Evolutionary conservation across 2,329 filamentous ascomycete species (phyloP).

Genomic region (Phyllosticta paracitricarpa): DNA sequence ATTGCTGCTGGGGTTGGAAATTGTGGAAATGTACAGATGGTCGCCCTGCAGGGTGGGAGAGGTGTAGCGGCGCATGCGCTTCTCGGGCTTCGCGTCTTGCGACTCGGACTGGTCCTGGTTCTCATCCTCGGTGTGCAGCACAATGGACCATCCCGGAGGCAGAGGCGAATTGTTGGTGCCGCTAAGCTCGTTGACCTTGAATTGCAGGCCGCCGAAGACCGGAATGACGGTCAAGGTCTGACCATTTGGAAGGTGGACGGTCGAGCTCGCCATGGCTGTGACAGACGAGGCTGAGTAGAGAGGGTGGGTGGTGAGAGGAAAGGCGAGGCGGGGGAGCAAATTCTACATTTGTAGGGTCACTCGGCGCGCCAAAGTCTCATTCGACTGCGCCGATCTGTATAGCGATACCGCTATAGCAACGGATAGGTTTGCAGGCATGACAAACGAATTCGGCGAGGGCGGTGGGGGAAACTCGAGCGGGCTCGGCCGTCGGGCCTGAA

Average conservation of each 20-base stretch:
- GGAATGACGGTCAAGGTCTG: slow-evolving; percentile 71
- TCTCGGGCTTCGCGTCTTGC: slow-evolving; percentile 16
- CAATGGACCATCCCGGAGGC: slow-evolving; percentile 82
- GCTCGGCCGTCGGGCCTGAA: neutral
- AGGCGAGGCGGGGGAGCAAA: neutral
- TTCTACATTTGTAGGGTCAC: neutral
- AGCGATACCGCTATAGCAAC: neutral
- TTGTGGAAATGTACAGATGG: slow-evolving; percentile 81
- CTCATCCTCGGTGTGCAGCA: slow-evolving; percentile 59
- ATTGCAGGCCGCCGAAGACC: slow-evolving; percentile 84
- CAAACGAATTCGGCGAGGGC: neutral
- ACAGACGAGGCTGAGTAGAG: neutral
- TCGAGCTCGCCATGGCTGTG: slow-evolving; percentile 31
- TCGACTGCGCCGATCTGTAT: neutral
- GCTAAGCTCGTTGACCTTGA: slow-evolving; percentile 71
- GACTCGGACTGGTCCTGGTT: slow-evolving; percentile 17
- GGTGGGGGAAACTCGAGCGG: neutral
- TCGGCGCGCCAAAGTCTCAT: neutral
- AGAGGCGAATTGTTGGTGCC: slow-evolving; percentile 55
- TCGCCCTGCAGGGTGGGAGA: slow-evolving; percentile 69
- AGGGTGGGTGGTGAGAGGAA: neutral
- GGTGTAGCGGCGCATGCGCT: slow-evolving; percentile 54
- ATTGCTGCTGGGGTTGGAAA: slow-evolving; percentile 68
- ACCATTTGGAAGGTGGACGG: slow-evolving; percentile 74
- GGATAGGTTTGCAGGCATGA: neutral